These are phyloP conservation scores for Nematocida ausubeli DNA, from an alignment of 371 early-diverging fungal genomes.

Conservation along the genomic window DNA sequence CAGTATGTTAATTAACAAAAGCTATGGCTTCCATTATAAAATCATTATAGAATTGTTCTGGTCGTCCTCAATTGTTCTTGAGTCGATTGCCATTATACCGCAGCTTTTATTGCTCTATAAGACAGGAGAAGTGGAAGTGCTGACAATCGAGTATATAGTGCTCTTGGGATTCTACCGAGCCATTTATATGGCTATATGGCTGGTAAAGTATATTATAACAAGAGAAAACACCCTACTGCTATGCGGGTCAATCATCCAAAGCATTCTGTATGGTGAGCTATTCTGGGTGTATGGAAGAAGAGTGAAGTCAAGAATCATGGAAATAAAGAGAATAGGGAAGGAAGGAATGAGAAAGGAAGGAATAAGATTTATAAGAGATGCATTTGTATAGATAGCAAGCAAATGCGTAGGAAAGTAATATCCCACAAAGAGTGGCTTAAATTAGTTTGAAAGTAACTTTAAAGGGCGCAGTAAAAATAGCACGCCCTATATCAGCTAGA, in stretches of 20 bases:
- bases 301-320: too few relatives aligned
- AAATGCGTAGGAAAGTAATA: too few relatives aligned
- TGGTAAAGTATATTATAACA: slow-evolving; percentile 71
- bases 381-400: neutral
- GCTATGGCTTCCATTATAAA: slow-evolving; percentile 68
- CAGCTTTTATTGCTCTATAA: slow-evolving; percentile 89
- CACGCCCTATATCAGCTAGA: too few relatives aligned
- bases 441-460: too few relatives aligned
- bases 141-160: slow-evolving; percentile 92
- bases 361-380: slow-evolving; percentile 15
- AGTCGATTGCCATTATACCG: slow-evolving; percentile 91
- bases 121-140: slow-evolving; percentile 92
- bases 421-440: too few relatives aligned
- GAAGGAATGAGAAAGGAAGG: neutral
- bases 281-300: slow-evolving; percentile 80
- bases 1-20: neutral
- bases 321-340: too few relatives aligned
- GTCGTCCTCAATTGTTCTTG: slow-evolving; percentile 89
- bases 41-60: slow-evolving; percentile 70
- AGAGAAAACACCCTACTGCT: slow-evolving; percentile 70
- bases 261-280: slow-evolving; percentile 88
- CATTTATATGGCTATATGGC: slow-evolving; percentile 88
- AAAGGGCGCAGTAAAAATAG: too few relatives aligned
- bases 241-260: slow-evolving; percentile 83
- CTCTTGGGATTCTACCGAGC: slow-evolving; percentile 91